These are phyloP conservation scores for Tuber brumale DNA, from an alignment of 495 filamentous ascomycete species.

Conservation along the genomic window DNA sequence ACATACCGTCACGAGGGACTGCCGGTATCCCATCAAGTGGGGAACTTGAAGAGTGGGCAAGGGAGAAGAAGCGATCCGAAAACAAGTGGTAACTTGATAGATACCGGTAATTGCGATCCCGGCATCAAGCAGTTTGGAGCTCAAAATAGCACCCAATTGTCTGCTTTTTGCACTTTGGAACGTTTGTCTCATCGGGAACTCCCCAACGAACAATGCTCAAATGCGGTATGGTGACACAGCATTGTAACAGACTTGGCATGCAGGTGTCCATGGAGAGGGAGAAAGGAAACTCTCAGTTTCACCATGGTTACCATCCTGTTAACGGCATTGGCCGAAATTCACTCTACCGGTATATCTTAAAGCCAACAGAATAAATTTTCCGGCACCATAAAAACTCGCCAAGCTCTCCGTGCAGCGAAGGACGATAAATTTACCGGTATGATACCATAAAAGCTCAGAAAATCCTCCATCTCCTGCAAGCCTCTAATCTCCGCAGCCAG, in stretches of 20 bases:
- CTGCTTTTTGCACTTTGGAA: background rate
- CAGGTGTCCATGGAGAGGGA: background rate
- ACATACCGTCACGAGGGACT: background rate
- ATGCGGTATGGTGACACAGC: background rate
- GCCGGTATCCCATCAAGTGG: background rate
- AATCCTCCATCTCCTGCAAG: too few species aligned
- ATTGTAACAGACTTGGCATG: background rate
- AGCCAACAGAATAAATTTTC: too few species aligned
- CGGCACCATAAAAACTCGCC: too few species aligned
- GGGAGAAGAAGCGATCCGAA: background rate
- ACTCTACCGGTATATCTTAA: background rate
- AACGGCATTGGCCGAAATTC: background rate
- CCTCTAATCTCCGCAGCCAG: too few species aligned
- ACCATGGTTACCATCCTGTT: too few species aligned
- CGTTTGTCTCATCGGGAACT: background rate
- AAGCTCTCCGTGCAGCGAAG: too few species aligned
- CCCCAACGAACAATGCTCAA: background rate
- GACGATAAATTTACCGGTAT: too few species aligned
- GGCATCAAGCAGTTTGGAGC: background rate
- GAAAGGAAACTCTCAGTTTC: too few species aligned
- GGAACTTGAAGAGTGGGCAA: too few species aligned
- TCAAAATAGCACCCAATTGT: background rate
- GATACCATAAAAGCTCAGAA: too few species aligned
- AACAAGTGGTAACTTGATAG: background rate
- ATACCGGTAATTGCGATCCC: background rate